A percentile compares a stretch with the other conserved stretches of the same genome.
phyloP scores from a whole-genome alignment of 2,329 filamentous ascomycete species.

The Phoma sp. region DNA sequence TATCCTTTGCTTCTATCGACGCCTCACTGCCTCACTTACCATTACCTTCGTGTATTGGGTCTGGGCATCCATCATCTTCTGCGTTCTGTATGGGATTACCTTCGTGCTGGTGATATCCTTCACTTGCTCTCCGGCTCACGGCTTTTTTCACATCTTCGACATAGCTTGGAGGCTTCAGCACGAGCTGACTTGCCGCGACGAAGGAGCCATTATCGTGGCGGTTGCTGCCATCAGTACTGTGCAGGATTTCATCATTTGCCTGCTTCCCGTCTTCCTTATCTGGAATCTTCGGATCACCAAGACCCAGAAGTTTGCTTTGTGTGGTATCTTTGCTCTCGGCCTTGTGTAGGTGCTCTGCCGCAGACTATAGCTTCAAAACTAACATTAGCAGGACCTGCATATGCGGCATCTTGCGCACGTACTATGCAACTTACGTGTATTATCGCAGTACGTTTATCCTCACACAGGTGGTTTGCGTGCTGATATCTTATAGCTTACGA shows the following conservation, averaged over 20 bases:
- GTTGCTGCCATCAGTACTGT: conserved; percentile 49
- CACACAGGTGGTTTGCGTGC: background rate
- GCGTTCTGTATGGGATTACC: conserved; percentile 47
- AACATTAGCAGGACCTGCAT: conserved; percentile 35
- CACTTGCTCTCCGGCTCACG: conserved; percentile 48
- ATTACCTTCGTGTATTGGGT: conserved; percentile 47
- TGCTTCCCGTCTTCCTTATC: conserved; percentile 53
- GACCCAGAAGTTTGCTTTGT: conserved; percentile 53
- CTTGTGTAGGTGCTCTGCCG: conserved; percentile 44
- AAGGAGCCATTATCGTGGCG: conserved; percentile 47
- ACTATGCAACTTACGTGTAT: conserved; percentile 44
- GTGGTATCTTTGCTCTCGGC: conserved; percentile 54
- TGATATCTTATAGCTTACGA: conserved; percentile 39
- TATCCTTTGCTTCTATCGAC: conserved; percentile 51
- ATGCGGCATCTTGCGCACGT: conserved; percentile 47
- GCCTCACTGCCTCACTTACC: conserved; percentile 48
- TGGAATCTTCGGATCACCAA: conserved; percentile 52
- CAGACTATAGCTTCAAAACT: background rate
- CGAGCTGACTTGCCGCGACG: conserved; percentile 46
- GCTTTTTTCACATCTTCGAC: conserved; percentile 51
- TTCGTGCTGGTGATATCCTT: conserved; percentile 47
- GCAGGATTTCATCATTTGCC: conserved; percentile 51
- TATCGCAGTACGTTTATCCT: conserved; percentile 24
- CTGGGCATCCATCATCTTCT: conserved; percentile 48
- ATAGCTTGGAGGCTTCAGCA: conserved; percentile 39